A percentile compares a stretch with the other conserved stretches of the same genome.
These are phyloP conservation scores for Trypanosoma avium DNA, from an alignment of 208 protist genomes.

Conservation along the genomic window DNA sequence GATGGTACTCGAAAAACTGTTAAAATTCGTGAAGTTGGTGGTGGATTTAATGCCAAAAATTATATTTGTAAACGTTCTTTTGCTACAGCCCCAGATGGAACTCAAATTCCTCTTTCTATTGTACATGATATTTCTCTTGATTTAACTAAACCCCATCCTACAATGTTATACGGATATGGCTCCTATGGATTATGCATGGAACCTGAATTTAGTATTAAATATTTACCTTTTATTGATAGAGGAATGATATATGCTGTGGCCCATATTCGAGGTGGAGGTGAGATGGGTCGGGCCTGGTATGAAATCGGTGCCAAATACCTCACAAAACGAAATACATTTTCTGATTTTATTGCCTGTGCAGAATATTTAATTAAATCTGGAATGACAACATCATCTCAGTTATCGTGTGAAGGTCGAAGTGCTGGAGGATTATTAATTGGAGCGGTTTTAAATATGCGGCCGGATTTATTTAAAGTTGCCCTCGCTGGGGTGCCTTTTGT, in stretches of 20 bases:
- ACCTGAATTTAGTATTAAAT: slow-evolving; percentile 74
- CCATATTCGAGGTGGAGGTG: slow-evolving; percentile 91
- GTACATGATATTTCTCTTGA: slow-evolving; percentile 79
- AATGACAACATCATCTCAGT: slow-evolving; percentile 58
- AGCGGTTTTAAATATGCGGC: slow-evolving; percentile 91
- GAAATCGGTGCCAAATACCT: slow-evolving; percentile 91
- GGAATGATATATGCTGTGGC: slow-evolving; percentile 92
- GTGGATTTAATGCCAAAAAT: slow-evolving; percentile 63
- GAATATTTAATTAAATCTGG: slow-evolving; percentile 77
- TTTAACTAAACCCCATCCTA: slow-evolving; percentile 61
- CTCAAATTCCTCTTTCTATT: slow-evolving; percentile 74
- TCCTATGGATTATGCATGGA: slow-evolving; percentile 89
- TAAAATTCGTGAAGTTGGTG: slow-evolving; percentile 75
- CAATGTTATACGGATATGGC: slow-evolving; percentile 91
- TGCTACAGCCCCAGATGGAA: slow-evolving; percentile 75
- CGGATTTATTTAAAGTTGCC: slow-evolving; percentile 83
- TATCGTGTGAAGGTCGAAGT: slow-evolving; percentile 90
- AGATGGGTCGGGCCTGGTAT: slow-evolving; percentile 92
- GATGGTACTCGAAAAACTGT: slow-evolving; percentile 35
- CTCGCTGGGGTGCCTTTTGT: slow-evolving; percentile 93
- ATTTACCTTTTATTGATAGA: slow-evolving; percentile 83
- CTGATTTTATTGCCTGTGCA: slow-evolving; percentile 91
- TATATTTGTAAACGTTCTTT: slow-evolving; percentile 73
- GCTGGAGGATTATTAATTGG: slow-evolving; percentile 93
- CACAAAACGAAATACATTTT: slow-evolving; percentile 94